Conservation (phyloP, 768 basidiomycete species). For the Saitozyma podzolica region DNA sequence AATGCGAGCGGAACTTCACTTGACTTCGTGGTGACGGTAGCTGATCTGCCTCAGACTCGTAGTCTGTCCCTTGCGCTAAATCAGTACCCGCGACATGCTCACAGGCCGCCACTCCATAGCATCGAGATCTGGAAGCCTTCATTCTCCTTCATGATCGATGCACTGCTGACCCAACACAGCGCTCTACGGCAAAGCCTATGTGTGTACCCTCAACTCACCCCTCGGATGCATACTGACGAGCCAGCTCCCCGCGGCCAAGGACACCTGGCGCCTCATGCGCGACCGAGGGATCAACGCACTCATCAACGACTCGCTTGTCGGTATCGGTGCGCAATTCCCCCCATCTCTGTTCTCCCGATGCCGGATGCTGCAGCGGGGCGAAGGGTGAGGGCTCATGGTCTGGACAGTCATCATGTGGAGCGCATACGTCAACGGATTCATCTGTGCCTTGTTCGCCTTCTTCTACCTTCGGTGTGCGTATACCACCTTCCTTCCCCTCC, state of each 20-base stretch:
- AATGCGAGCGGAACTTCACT: constrained; percentile 59
- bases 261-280: constrained; percentile 75
- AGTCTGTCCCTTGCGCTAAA: constrained; percentile 65
- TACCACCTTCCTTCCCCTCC: too few species aligned
- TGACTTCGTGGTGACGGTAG: too few species aligned
- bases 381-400: too few species aligned
- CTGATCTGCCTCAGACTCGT: constrained; percentile 10
- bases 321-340: constrained; percentile 62
- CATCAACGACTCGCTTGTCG: constrained; percentile 77
- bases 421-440: constrained; percentile 70
- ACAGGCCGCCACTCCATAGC: too few species aligned
- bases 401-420: constrained; percentile 26
- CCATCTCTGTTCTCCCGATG: neutral
- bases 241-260: constrained; percentile 69
- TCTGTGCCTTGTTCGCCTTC: constrained; percentile 73
- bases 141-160: too few species aligned
- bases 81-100: too few species aligned
- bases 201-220: neutral
- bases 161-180: too few species aligned
- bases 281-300: constrained; percentile 79
- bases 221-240: constrained; percentile 2
- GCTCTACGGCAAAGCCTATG: constrained; percentile 78
- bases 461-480: constrained; percentile 70
- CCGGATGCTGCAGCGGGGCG: too few species aligned
- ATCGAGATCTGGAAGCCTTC: constrained; percentile 14